These are phyloP conservation scores for Sarocladiaceae sp. DNA, from an alignment of 2,329 filamentous ascomycete species.

Conservation along the genomic window DNA sequence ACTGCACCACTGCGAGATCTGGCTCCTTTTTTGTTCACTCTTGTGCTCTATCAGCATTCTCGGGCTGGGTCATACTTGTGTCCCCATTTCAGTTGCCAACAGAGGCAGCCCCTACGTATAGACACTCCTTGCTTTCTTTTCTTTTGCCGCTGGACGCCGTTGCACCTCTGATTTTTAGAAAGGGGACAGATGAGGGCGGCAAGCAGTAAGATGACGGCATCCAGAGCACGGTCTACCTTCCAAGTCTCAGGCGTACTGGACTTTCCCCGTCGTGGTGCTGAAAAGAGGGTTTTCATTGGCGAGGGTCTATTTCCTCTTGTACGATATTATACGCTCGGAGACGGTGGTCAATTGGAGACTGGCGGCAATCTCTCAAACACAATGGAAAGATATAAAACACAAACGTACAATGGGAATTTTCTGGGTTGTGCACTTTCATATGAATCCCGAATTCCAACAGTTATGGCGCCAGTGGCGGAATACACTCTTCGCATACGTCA, in stretches of 20 bases:
- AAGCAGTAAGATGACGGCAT: not conserved
- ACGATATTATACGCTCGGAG: constrained; percentile 1
- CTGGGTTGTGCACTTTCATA: too few species aligned
- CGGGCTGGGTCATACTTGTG: not conserved
- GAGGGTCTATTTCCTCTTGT: not conserved
- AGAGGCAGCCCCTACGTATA: too few species aligned
- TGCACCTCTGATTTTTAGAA: too few species aligned
- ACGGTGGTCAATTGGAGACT: not conserved
- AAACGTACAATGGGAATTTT: not conserved
- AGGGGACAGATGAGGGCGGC: not conserved
- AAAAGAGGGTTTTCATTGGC: not conserved
- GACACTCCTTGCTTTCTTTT: constrained; percentile 1
- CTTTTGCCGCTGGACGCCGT: not conserved
- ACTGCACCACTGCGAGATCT: not conserved
- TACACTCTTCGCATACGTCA: too few species aligned
- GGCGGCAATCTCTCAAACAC: constrained; percentile 4
- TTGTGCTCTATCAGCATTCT: constrained; percentile 5
- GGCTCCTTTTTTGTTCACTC: constrained; percentile 1
- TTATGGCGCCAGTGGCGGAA: too few species aligned
- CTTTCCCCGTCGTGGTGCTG: constrained; percentile 1
- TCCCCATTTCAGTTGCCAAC: too few species aligned
- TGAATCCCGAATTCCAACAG: too few species aligned
- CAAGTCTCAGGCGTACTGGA: too few species aligned
- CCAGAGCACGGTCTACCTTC: too few species aligned
- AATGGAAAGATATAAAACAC: constrained; percentile 9